Percentiles rank a stretch among this genome's conserved stretches.
Evolutionary conservation across 75 land plant genomes (phyloP).

Genomic region (Sequoiadendron giganteum): DNA sequence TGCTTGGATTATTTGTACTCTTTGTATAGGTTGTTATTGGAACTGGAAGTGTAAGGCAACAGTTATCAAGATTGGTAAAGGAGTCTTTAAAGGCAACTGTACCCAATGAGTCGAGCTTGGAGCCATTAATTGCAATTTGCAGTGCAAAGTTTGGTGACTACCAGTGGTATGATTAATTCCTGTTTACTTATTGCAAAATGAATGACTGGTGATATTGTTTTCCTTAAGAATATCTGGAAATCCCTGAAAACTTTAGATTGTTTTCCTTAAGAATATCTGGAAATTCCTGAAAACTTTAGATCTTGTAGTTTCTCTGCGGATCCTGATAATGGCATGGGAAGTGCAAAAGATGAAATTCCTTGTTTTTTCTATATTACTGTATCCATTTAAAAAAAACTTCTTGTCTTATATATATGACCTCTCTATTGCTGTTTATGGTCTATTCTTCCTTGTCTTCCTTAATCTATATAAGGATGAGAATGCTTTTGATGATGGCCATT

Average conservation of each 20-base stretch:
- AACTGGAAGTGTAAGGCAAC: constrained; percentile 57
- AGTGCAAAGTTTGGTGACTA: constrained; percentile 79
- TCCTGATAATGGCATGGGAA: neutral
- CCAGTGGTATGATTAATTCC: constrained; percentile 59
- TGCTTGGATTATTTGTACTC: neutral
- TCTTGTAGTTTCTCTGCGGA: neutral
- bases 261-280: neutral
- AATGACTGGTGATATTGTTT: neutral
- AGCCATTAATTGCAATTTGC: constrained; percentile 70
- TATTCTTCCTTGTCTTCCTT: neutral
- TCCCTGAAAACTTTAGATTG: neutral
- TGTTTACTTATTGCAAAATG: neutral
- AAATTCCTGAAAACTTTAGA: neutral
- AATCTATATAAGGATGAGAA: neutral
- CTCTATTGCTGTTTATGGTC: neutral
- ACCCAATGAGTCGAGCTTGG: constrained; percentile 45
- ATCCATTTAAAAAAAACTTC: no score
- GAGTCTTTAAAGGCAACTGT: constrained; percentile 48
- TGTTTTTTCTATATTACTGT: neutral
- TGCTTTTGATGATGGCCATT: neutral
- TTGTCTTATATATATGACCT: neutral
- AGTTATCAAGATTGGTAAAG: constrained; percentile 48
- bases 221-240: neutral
- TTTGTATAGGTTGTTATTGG: constrained; percentile 26
- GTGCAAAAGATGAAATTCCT: neutral